phyloP scores from a whole-genome alignment of 140 eudicot genomes.

The Anethum foeniculum region DNA sequence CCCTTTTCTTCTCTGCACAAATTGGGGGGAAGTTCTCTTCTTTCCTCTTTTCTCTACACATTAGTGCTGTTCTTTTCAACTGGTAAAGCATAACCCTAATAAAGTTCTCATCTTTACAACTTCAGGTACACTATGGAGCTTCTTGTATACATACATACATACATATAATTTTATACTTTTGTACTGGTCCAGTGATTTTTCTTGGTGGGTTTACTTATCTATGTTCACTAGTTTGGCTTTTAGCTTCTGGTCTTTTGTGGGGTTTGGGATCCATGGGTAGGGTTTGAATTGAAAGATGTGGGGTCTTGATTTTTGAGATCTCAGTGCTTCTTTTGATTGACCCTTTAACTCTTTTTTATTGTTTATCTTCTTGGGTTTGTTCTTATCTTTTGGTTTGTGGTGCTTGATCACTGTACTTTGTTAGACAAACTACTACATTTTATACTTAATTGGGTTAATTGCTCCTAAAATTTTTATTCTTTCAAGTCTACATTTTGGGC shows the following conservation, averaged over 20 bases:
- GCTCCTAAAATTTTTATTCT: not conserved
- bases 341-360: constrained; percentile 27
- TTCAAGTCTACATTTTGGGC: not conserved
- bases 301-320: constrained; percentile 61
- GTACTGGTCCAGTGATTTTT: constrained; percentile 33
- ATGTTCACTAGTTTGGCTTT: constrained; percentile 25
- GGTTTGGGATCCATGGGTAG: constrained; percentile 45
- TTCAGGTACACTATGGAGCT: constrained; percentile 28
- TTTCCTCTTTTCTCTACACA: constrained; percentile 16
- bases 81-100: constrained; percentile 40
- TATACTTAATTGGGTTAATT: not conserved
- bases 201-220: constrained; percentile 42
- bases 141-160: constrained; percentile 6
- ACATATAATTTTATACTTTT: constrained; percentile 6
- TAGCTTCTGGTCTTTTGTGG: constrained; percentile 46
- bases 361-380: constrained; percentile 29
- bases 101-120: constrained; percentile 43
- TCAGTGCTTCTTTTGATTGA: constrained; percentile 50
- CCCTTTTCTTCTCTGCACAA: constrained; percentile 32
- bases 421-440: constrained; percentile 28
- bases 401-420: constrained; percentile 22
- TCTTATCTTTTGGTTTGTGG: constrained; percentile 47
- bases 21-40: constrained; percentile 14
- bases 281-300: constrained; percentile 45
- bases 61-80: constrained; percentile 18